Evolutionary conservation across 495 filamentous ascomycete species (phyloP), one percentile per base, ranked within the genome.

Genomic region (Terfezia claveryi): DNA sequence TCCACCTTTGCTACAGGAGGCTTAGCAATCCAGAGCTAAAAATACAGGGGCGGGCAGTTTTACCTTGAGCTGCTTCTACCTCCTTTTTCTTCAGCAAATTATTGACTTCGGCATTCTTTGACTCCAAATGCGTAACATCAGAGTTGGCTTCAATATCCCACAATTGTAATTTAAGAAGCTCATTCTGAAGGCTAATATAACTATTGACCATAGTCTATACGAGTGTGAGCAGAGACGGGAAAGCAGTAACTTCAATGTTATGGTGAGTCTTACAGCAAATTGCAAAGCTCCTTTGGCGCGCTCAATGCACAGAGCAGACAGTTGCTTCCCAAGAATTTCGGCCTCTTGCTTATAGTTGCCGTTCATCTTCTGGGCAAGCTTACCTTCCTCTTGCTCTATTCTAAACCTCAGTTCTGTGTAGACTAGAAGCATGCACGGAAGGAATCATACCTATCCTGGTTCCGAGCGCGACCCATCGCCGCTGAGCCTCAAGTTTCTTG

Each of bases 141-240:
- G 87, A 94, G 9, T 70, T 65, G 0, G 86, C 88, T 69, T 98
- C 92, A 36, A 88, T 71, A 8, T 79, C 69, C 50, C 76, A 71
- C 49, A 94, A 66, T 55, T 84, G 74, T 2, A 74, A 73, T 61
- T 85, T 79, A 12, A 86, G 64, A 10, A 87, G 71, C 36, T 76
- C 73, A 44, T 80, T 73, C 54, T 84, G 77, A 10, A 73, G 66
- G 36, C 58, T 57, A 9, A 59, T 56, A 38, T 58, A 41, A 32
- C 57, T 52, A 51, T 55, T 61, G 17, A 65, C 56, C 10, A 56
- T 17, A 37, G 44, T 20, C 63, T 67, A 52, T 53, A 36, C 37
- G 38, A 46, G 53, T 23, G 60, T 52, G 50, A 54, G 32, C 38
- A 52, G 20, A 49, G 14, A 10, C 36, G 53, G 11, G 27, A 8